These are phyloP conservation scores for Aspergillus affinis DNA, from an alignment of 495 filamentous ascomycete species.

Conservation along the genomic window DNA sequence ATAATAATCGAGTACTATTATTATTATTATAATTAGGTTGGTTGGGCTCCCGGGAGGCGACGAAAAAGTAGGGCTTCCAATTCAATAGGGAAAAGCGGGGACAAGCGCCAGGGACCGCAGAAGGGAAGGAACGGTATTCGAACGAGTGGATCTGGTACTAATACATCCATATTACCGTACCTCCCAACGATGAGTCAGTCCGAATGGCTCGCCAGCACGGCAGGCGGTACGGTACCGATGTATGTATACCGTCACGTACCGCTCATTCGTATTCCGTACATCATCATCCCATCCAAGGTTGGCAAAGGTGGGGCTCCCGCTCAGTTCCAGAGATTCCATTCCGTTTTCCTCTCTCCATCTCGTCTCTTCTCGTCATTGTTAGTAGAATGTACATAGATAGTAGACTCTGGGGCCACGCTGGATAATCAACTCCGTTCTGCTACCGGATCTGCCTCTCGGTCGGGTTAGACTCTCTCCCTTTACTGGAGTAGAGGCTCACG, in stretches of 20 bases:
- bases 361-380: no score
- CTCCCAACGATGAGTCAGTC: not conserved
- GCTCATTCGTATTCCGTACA: not conserved
- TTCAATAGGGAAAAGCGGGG: conserved; percentile 23
- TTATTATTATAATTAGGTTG: conserved; percentile 11
- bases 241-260: conserved; percentile 14
- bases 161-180: conserved; percentile 10
- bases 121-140: not conserved
- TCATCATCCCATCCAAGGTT: conserved; percentile 2
- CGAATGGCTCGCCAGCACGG: not conserved
- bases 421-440: conserved; percentile 8
- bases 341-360: not conserved
- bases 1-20: conserved; percentile 14
- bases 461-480: conserved; percentile 14
- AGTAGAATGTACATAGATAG: not conserved
- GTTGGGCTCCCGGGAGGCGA: conserved; percentile 10
- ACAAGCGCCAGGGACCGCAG: conserved; percentile 25
- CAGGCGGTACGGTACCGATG: conserved; percentile 4
- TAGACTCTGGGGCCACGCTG: conserved; percentile 6
- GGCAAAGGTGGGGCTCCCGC: conserved; percentile 16
- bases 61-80: conserved; percentile 17
- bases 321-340: conserved; percentile 23
- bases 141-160: conserved; percentile 1
- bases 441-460: conserved; percentile 8
- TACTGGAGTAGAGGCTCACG: not conserved